phyloP scores from a whole-genome alignment of 2,329 filamentous ascomycete genomes.

The Penicillium sp. region DNA sequence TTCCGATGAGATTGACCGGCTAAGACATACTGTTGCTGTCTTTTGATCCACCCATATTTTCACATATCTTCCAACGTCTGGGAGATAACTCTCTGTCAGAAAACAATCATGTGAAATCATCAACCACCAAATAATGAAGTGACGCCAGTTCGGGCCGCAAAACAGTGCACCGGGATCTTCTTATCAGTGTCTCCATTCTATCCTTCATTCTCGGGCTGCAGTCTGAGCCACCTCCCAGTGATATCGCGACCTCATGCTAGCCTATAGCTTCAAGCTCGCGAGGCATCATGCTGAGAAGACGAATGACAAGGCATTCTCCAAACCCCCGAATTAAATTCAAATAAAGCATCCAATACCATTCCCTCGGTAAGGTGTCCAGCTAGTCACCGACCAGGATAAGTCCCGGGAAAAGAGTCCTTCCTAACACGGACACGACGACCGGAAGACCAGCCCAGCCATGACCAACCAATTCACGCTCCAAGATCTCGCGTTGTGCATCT shows the following conservation, averaged over 20 bases:
- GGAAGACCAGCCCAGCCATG: not conserved
- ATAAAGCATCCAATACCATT: not conserved
- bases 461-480: not conserved
- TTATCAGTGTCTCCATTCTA: not conserved
- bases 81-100: not conserved
- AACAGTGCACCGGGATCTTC: not conserved
- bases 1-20: not conserved
- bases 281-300: not conserved
- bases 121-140: not conserved
- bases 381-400: not conserved
- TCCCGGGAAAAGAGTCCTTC: not conserved
- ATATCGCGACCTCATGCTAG: not conserved
- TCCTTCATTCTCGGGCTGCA: not conserved
- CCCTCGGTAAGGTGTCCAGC: not conserved
- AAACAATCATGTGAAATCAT: not conserved
- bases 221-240: not conserved
- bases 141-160: not conserved
- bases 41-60: not conserved
- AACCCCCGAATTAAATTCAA: not conserved
- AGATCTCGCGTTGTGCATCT: not conserved
- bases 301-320: not conserved
- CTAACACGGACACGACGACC: not conserved
- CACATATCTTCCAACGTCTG: not conserved
- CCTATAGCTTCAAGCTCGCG: not conserved
- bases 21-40: not conserved